Base-by-base conservation (phyloP, 805 yeast genomes). In the Pichia membranifaciens region DNA sequence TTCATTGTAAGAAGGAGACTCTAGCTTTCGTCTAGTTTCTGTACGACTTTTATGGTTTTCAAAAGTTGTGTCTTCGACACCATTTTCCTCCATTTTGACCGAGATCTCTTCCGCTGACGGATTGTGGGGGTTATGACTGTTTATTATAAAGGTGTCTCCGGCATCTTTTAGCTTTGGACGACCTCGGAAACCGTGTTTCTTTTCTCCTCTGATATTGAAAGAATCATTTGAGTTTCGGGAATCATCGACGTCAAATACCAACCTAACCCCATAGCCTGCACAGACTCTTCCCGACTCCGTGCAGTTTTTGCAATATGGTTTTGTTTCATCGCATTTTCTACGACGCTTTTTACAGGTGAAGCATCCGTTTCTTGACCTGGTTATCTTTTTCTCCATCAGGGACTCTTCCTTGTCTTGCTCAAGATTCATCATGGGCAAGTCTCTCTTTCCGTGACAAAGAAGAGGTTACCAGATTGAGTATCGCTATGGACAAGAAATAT, bases 261-360 rank as follows among this genome's bases (percentile, higher is more conserved):
- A 59, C 47, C 74, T 63, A 6, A 75, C 49, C 1, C 70, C 75
- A 58, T 78, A 78, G 2, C 80, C 81, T 45, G 67, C 79, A 49
- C 83, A 78, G 9, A 45, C 48, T 29, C 74, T 59, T 1, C 75
- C 75, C 2, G 71, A 64, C 23, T 64, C 68, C 3, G 60, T 18
- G 51, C 82, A 78, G 54, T 76, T 78, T 35, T 62, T 58, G 57
- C 83, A 78, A 9, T 46, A 52, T 2, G 83, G 83, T 50, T 73
- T 75, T 2, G 67, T 66, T 54, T 78, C 83, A 54, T 77, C 82
- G 56, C 83, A 78, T 52, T 78, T 78, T 45, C 79, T 60, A 49
- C 79, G 71, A 47, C 81, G 64, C 49, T 62, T 67, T 53, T 77
- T 76, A 57, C 83, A 78, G 1, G 79, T 77, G 73, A 79, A 73